Evolutionary conservation across 495 filamentous ascomycete species (phyloP).

Genomic region (Penicillium atrosanguineum): DNA sequence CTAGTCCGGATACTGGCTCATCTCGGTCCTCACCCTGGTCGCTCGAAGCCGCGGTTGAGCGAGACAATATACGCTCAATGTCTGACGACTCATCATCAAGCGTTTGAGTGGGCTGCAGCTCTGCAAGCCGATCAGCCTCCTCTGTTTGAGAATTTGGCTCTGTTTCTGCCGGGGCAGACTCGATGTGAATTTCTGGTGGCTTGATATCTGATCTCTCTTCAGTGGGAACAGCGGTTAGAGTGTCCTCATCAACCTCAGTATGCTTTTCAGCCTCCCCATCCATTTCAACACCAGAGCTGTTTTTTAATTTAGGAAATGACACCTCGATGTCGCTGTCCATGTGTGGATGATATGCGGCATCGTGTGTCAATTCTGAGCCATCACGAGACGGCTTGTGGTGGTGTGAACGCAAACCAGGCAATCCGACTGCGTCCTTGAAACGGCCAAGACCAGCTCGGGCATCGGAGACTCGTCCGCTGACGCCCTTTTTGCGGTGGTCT

Average conservation of each 20-base stretch:
- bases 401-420: slow-evolving; percentile 48
- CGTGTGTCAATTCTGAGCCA: slow-evolving; percentile 27
- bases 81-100: slow-evolving; percentile 31
- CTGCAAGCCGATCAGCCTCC: slow-evolving; percentile 9
- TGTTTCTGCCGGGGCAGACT: slow-evolving; percentile 21
- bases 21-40: slow-evolving; percentile 23
- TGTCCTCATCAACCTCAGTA: slow-evolving; percentile 15
- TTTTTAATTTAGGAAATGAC: slow-evolving; percentile 9
- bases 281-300: slow-evolving; percentile 24
- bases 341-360: slow-evolving; percentile 27
- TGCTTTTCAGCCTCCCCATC: slow-evolving; percentile 15
- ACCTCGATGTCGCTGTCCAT: slow-evolving; percentile 38
- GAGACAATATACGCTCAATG: slow-evolving; percentile 29
- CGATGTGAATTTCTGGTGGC: slow-evolving; percentile 38
- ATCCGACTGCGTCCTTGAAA: slow-evolving; percentile 82
- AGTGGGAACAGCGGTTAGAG: slow-evolving; percentile 9
- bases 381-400: slow-evolving; percentile 45
- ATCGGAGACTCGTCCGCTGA: slow-evolving; percentile 77
- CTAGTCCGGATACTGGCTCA: slow-evolving; percentile 19
- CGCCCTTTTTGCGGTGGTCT: slow-evolving; percentile 71
- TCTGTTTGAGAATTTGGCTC: slow-evolving; percentile 20
- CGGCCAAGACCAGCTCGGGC: slow-evolving; percentile 78
- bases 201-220: slow-evolving; percentile 20
- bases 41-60: slow-evolving; percentile 38
- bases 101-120: slow-evolving; percentile 11